Evolutionary conservation across 345 rosid genomes (phyloP).

Genomic region (Kernera saxatilis): DNA sequence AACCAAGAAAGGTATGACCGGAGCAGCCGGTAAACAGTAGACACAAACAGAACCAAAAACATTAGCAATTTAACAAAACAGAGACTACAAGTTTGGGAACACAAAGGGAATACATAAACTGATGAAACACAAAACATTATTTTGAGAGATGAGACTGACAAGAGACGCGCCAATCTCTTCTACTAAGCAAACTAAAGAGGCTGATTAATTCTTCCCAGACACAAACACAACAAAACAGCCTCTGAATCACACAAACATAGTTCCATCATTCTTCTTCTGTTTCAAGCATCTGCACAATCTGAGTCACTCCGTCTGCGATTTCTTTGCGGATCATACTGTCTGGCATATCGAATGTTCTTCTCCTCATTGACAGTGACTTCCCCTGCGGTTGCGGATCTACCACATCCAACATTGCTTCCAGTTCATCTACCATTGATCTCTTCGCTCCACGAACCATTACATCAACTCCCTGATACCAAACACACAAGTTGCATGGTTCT

Average conservation of each 20-base stretch:
- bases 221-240: slow-evolving; percentile 25
- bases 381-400: slow-evolving; percentile 82
- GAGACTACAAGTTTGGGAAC: slow-evolving; percentile 11
- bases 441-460: slow-evolving; percentile 72
- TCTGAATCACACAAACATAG: neutral
- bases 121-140: slow-evolving; percentile 14
- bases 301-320: slow-evolving; percentile 77
- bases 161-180: slow-evolving; percentile 12
- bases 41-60: neutral
- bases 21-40: neutral
- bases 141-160: neutral
- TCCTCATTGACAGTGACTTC: slow-evolving; percentile 62
- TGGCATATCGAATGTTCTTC: slow-evolving; percentile 89
- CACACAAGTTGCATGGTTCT: neutral
- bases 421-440: slow-evolving; percentile 82
- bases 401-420: slow-evolving; percentile 87
- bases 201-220: neutral
- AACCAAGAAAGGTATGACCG: neutral
- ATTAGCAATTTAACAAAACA: neutral
- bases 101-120: slow-evolving; percentile 15
- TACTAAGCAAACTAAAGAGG: slow-evolving; percentile 9
- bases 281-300: slow-evolving; percentile 74
- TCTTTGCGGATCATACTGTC: slow-evolving; percentile 60
- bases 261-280: slow-evolving; percentile 37
- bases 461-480: slow-evolving; percentile 63